Conservation (phyloP, 2,329 filamentous ascomycete genomes). For the Neonectria hederae region DNA sequence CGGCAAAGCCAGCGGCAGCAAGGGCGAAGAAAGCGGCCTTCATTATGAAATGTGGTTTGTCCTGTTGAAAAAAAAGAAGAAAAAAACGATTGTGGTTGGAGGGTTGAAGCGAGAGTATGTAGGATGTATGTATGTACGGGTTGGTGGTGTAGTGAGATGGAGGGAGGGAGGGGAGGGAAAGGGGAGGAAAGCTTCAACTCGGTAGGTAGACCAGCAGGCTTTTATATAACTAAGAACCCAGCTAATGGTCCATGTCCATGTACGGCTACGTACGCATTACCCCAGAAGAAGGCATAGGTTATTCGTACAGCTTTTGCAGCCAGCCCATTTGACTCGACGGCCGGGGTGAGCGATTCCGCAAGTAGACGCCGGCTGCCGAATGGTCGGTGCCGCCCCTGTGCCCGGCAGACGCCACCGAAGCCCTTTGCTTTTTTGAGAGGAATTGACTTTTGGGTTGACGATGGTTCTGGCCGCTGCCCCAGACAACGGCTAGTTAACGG, state of each 20-base stretch:
- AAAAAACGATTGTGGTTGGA: constrained; percentile 15
- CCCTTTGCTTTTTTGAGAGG: too few relatives aligned
- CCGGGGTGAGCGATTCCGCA: not conserved
- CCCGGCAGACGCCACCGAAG: not conserved
- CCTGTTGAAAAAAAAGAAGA: too few relatives aligned
- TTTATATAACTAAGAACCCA: not conserved
- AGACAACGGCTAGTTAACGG: constrained; percentile 8
- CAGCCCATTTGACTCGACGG: not conserved
- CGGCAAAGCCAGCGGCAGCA: constrained; percentile 48
- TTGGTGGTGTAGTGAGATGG: not conserved
- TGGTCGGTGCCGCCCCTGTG: not conserved
- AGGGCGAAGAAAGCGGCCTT: constrained; percentile 50
- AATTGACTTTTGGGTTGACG: not conserved
- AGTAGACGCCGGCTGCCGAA: too few relatives aligned
- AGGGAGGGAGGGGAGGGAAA: not conserved
- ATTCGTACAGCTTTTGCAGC: not conserved
- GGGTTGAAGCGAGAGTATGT: not conserved
- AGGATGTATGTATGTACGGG: not conserved
- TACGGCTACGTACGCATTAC: not conserved
- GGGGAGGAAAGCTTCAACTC: not conserved
- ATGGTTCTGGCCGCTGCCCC: not conserved
- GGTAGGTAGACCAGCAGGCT: not conserved
- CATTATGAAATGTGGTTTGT: constrained; percentile 46
- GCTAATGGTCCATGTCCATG: too few relatives aligned
- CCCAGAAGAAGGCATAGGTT: not conserved